Percentiles rank a stretch among this genome's conserved stretches.
Evolutionary conservation across 768 basidiomycete genomes (phyloP).

Genomic region (Calocybe cyanea): DNA sequence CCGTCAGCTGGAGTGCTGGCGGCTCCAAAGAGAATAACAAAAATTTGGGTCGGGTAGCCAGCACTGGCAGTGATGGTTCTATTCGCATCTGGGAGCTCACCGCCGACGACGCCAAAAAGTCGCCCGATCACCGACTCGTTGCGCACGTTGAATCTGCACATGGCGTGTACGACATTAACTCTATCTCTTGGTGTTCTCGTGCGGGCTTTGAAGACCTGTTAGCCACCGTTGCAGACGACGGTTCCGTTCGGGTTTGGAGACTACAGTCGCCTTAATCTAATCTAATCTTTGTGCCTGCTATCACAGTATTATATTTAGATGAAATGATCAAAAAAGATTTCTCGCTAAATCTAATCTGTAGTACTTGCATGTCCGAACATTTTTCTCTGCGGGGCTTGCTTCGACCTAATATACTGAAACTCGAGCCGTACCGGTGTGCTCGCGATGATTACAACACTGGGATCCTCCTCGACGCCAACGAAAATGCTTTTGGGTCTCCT

Average conservation of each 20-base stretch:
- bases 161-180: slow-evolving; percentile 81
- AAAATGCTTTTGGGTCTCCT: slow-evolving; percentile 90
- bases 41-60: slow-evolving; percentile 80
- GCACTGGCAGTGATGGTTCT: slow-evolving; percentile 80
- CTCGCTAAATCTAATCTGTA: too few species aligned
- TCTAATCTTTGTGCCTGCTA: slow-evolving; percentile 4
- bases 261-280: slow-evolving; percentile 18
- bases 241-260: slow-evolving; percentile 76
- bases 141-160: slow-evolving; percentile 65
- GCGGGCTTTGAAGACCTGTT: slow-evolving; percentile 61
- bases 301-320: too few species aligned
- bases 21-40: slow-evolving; percentile 20
- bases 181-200: slow-evolving; percentile 78
- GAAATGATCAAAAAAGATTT: too few species aligned
- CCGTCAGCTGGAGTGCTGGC: slow-evolving; percentile 66
- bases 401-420: slow-evolving; percentile 88
- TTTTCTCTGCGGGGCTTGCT: slow-evolving; percentile 83
- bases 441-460: slow-evolving; percentile 92
- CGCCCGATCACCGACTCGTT: slow-evolving; percentile 45
- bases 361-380: too few species aligned
- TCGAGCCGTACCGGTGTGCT: slow-evolving; percentile 93
- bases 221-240: slow-evolving; percentile 87
- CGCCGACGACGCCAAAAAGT: slow-evolving; percentile 1
- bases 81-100: slow-evolving; percentile 79
- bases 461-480: slow-evolving; percentile 95